These are phyloP conservation scores for Collybiopsis luxurians DNA, from an alignment of 768 basidiomycete genomes.

Conservation along the genomic window DNA sequence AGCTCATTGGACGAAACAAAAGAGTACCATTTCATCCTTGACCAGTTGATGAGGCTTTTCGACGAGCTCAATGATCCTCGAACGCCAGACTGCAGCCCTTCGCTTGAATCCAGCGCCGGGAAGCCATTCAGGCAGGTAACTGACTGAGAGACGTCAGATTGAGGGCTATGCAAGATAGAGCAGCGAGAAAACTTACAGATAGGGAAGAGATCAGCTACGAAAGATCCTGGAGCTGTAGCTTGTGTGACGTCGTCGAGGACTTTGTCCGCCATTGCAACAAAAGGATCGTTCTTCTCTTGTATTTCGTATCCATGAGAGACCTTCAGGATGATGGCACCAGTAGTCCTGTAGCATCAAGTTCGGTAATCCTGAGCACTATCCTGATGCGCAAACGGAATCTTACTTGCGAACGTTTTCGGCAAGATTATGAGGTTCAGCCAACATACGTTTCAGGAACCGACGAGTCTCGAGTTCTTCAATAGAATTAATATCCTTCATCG, in stretches of 20 bases:
- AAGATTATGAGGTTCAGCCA: no score
- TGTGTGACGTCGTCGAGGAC: neutral
- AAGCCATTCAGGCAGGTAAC: conserved; percentile 28
- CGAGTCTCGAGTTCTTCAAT: no score
- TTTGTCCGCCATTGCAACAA: neutral
- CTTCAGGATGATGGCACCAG: neutral
- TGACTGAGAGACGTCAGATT: neutral
- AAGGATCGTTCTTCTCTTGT: conserved; percentile 1
- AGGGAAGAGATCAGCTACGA: conserved; percentile 10
- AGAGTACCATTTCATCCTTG: neutral
- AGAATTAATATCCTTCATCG: no score
- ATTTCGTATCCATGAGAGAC: neutral
- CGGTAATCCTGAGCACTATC: no score
- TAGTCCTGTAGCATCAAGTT: no score
- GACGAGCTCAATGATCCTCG: neutral
- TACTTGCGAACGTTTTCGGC: no score
- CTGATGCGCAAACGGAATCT: no score
- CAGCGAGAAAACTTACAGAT: conserved; percentile 11
- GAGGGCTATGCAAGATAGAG: neutral
- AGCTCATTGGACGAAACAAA: neutral
- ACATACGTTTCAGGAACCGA: no score
- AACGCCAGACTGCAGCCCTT: neutral
- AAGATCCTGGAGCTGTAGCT: neutral
- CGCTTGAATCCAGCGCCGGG: conserved; percentile 31
- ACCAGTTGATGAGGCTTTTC: neutral